Conservation (phyloP, 768 basidiomycete species). For the Chalciporus piperatus region DNA sequence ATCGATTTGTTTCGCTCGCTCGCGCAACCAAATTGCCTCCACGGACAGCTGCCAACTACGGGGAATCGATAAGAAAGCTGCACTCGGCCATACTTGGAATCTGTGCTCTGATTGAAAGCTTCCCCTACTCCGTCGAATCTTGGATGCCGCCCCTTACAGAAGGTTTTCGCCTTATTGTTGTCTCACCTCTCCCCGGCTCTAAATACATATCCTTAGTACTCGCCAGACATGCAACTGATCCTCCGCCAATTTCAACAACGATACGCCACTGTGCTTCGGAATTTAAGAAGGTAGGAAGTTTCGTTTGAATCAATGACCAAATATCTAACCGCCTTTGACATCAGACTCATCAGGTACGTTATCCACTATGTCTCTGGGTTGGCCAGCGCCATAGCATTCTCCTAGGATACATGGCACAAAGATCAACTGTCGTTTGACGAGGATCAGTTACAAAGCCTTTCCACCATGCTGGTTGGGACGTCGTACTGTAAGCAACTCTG, state of each 20-base stretch:
- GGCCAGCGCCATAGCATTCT: constrained; percentile 9
- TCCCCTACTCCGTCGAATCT: constrained; percentile 91
- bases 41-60: constrained; percentile 67
- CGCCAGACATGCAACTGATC: constrained; percentile 77
- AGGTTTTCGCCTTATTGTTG: constrained; percentile 37
- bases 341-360: constrained; percentile 61
- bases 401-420: constrained; percentile 87
- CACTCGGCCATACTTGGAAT: constrained; percentile 95
- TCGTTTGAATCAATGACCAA: constrained; percentile 8
- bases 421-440: constrained; percentile 86
- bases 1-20: constrained; percentile 72
- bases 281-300: constrained; percentile 71
- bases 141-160: constrained; percentile 88
- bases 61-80: constrained; percentile 66
- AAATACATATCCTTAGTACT: constrained; percentile 47
- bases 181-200: not conserved
- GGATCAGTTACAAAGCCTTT: constrained; percentile 83
- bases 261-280: constrained; percentile 84
- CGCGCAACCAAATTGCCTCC: constrained; percentile 62
- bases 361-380: not conserved
- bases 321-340: constrained; percentile 4
- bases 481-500: constrained; percentile 66
- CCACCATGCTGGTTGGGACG: constrained; percentile 86
- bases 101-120: constrained; percentile 89
- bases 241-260: constrained; percentile 86